phyloP scores from a whole-genome alignment of 805 yeast species.

The Pichia insulana region DNA sequence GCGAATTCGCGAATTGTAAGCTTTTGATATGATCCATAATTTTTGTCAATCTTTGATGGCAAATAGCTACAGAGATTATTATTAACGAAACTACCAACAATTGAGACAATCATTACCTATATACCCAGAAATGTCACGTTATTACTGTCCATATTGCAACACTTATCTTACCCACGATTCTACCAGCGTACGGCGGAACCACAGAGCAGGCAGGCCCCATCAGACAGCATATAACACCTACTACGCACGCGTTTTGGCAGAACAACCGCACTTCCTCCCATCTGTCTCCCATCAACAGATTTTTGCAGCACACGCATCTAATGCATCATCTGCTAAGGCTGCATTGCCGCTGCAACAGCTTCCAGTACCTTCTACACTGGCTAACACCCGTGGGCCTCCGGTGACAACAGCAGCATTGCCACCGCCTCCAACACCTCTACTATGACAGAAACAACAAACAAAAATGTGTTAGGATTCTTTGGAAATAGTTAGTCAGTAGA shows the following conservation, averaged over 20 bases:
- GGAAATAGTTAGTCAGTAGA: too few relatives aligned
- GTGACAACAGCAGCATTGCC: background rate
- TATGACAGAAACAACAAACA: too few relatives aligned
- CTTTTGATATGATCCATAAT: too few relatives aligned
- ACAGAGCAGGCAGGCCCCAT: slow-evolving; percentile 70
- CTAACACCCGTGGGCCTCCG: background rate
- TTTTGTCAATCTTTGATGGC: too few relatives aligned
- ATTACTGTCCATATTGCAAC: slow-evolving; percentile 80
- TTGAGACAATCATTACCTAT: too few relatives aligned
- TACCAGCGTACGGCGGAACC: slow-evolving; percentile 76
- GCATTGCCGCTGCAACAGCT: background rate
- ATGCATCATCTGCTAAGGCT: background rate
- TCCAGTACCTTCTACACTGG: background rate
- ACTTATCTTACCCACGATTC: slow-evolving; percentile 82
- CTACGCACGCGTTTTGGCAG: slow-evolving; percentile 40
- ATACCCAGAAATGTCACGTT: slow-evolving; percentile 44
- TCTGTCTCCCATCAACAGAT: background rate
- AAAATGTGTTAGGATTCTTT: too few relatives aligned
- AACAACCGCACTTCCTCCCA: background rate
- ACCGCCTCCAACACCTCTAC: background rate
- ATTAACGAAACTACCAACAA: too few relatives aligned
- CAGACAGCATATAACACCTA: slow-evolving; percentile 62
- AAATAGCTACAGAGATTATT: too few relatives aligned
- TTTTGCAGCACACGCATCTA: background rate
- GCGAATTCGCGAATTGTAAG: too few relatives aligned